Conservation (phyloP, 1,139 yeast species). For the Candida sp. region DNA sequence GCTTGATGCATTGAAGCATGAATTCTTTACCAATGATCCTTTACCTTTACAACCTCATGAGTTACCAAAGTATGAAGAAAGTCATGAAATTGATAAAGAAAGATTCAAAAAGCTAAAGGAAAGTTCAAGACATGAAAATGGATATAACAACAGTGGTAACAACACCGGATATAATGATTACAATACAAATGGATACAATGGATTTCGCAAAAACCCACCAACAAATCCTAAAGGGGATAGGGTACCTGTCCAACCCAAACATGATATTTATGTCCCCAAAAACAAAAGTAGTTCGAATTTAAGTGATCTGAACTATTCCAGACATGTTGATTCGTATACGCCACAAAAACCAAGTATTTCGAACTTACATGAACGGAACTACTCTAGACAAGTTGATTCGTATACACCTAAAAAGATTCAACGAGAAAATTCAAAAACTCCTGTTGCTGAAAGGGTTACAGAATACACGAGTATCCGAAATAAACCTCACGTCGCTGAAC, state of each 20-base stretch:
- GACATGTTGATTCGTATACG: constrained; percentile 1
- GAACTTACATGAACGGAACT: background rate
- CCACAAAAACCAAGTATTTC: background rate
- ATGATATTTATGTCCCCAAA: constrained; percentile 1
- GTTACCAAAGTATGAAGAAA: constrained; percentile 74
- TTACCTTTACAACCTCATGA: constrained; percentile 51
- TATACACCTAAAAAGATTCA: background rate
- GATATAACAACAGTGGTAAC: background rate
- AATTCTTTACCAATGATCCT: constrained; percentile 66
- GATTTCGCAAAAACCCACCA: background rate
- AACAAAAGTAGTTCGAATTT: background rate
- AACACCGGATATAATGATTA: background rate
- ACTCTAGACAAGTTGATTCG: background rate
- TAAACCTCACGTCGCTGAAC: background rate
- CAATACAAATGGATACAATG: background rate
- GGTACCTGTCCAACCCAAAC: background rate
- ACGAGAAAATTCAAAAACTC: background rate
- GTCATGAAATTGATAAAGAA: constrained; percentile 85
- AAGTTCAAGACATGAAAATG: constrained; percentile 2
- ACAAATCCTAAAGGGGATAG: background rate
- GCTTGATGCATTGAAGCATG: constrained; percentile 66
- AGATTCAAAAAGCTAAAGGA: constrained; percentile 39
- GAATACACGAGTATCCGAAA: background rate
- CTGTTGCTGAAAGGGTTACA: background rate
- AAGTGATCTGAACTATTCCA: background rate